Conservation (phyloP, 2,329 filamentous ascomycete species). For the Pleomassaria siparia region DNA sequence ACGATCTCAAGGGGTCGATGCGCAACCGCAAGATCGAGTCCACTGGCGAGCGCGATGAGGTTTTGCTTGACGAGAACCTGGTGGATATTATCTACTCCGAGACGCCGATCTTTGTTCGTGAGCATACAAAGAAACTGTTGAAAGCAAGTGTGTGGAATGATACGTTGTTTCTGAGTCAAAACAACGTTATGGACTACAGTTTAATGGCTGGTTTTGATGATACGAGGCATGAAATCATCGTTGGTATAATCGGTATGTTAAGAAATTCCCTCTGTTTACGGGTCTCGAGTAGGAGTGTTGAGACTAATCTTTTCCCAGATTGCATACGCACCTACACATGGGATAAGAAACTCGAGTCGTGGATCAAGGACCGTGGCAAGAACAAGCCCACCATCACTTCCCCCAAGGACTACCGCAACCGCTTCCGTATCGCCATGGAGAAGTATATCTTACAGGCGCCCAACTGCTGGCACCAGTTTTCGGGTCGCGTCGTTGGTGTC, state of each 20-base stretch:
- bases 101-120: constrained; percentile 88
- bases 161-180: constrained; percentile 87
- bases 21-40: constrained; percentile 95
- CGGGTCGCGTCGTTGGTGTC: constrained; percentile 21
- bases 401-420: constrained; percentile 95
- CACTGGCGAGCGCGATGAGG: constrained; percentile 94
- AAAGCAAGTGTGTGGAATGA: constrained; percentile 95
- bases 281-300: neutral
- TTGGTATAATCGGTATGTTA: constrained; percentile 76
- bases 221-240: constrained; percentile 82
- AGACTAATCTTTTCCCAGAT: constrained; percentile 50
- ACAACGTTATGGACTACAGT: constrained; percentile 99
- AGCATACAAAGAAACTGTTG: constrained; percentile 93
- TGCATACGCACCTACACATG: constrained; percentile 98
- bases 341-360: constrained; percentile 99
- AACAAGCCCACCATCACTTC: constrained; percentile 91
- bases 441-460: constrained; percentile 77
- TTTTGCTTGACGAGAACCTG: constrained; percentile 96
- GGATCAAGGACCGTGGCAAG: constrained; percentile 96
- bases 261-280: neutral
- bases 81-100: constrained; percentile 96
- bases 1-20: constrained; percentile 98
- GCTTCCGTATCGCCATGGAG: constrained; percentile 96
- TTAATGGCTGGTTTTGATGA: constrained; percentile 99
- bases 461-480: constrained; percentile 74